Percentiles rank a stretch among this genome's conserved stretches.
Evolutionary conservation across 2,329 filamentous ascomycete species (phyloP).

Genomic region (Ophiostoma angusticollis): DNA sequence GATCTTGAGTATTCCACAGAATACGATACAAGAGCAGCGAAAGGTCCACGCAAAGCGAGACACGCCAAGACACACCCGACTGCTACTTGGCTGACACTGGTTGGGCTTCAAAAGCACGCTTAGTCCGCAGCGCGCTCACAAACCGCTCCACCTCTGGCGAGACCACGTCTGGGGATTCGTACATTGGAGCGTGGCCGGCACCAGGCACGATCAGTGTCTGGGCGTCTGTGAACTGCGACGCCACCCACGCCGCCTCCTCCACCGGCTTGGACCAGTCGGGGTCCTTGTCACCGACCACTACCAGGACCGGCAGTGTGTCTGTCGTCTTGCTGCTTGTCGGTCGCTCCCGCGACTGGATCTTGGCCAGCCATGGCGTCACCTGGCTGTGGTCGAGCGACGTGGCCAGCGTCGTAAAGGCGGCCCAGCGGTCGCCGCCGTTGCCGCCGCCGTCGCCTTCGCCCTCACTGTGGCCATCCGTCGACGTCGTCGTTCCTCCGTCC

Average conservation of each 20-base stretch:
- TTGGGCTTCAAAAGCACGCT: too few species aligned
- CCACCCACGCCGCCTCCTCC: slow-evolving; percentile 15
- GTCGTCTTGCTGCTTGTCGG: not conserved
- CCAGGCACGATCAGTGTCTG: slow-evolving; percentile 8
- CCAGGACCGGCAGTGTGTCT: slow-evolving; percentile 8
- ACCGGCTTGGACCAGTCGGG: slow-evolving; percentile 14
- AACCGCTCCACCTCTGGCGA: slow-evolving; percentile 11
- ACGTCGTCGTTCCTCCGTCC: too few species aligned
- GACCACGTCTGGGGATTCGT: slow-evolving; percentile 12
- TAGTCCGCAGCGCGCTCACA: slow-evolving; percentile 3
- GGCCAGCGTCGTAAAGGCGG: slow-evolving; percentile 10
- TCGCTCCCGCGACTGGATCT: too few species aligned
- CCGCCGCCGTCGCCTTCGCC: not conserved
- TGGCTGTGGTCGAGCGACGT: slow-evolving; percentile 8
- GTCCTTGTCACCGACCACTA: slow-evolving; percentile 15
- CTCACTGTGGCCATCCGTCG: not conserved
- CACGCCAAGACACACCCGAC: not conserved
- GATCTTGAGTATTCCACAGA: too few species aligned
- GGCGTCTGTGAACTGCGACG: slow-evolving; percentile 8
- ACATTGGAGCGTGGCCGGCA: slow-evolving; percentile 14
- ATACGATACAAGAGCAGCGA: too few species aligned
- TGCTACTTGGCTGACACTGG: too few species aligned
- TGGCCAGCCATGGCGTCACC: slow-evolving; percentile 8
- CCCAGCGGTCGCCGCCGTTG: slow-evolving; percentile 7
- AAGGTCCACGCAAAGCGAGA: too few species aligned